Evolutionary conservation across 768 basidiomycete species (phyloP).

Genomic region (Inosperma sp.): DNA sequence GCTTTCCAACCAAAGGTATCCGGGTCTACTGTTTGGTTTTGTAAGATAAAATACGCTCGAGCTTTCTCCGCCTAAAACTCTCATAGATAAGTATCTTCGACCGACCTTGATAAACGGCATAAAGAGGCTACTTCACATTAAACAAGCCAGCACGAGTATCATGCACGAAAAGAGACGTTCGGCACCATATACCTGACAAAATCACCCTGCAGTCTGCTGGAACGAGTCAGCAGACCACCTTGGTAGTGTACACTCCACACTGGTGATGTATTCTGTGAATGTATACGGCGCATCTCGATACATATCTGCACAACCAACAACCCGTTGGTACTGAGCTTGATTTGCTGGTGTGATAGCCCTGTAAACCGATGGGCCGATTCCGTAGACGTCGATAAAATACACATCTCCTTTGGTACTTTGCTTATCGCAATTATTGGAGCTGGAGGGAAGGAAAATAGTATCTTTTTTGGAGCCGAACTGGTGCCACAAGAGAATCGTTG

Average conservation of each 20-base stretch:
- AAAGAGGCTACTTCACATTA: no score
- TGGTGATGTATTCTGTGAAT: background rate
- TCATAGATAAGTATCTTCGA: no score
- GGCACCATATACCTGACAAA: no score
- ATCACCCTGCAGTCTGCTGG: background rate
- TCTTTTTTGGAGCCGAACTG: background rate
- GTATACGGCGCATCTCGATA: background rate
- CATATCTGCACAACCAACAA: background rate
- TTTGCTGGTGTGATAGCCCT: background rate
- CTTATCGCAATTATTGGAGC: no score
- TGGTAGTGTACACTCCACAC: background rate
- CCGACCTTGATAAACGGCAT: no score
- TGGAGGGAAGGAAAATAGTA: no score
- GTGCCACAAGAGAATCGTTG: slow-evolving; percentile 3
- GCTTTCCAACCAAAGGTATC: no score
- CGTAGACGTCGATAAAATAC: slow-evolving; percentile 3
- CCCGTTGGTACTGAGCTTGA: background rate
- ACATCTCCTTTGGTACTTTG: background rate
- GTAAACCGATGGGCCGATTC: background rate
- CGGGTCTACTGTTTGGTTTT: no score
- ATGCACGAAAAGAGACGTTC: no score
- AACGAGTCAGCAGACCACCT: slow-evolving; percentile 1
- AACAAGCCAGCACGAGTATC: no score
- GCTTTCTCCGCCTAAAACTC: no score
- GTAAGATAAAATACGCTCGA: no score